Evolutionary conservation across 306 rosid genomes (phyloP).

Genomic region (Glycine soja): DNA sequence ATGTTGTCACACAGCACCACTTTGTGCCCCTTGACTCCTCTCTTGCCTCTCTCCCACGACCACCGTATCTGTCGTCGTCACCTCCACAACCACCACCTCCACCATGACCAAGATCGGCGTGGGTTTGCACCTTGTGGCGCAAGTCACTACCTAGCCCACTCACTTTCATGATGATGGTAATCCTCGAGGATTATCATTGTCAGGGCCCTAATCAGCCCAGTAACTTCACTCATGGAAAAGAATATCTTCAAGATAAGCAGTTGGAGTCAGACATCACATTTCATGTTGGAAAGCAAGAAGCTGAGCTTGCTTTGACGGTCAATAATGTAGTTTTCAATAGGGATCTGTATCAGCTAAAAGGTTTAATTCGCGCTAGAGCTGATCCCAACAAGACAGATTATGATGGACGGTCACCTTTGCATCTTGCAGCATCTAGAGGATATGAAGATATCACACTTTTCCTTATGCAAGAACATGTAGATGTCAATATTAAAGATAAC

Average conservation of each 20-base stretch:
- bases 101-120: no score
- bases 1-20: no score
- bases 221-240: no score
- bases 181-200: no score
- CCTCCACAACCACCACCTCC: no score
- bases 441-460: constrained; percentile 74
- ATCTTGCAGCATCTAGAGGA: constrained; percentile 92
- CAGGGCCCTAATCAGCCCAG: no score
- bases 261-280: constrained; percentile 88
- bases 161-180: no score
- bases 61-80: no score
- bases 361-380: constrained; percentile 89
- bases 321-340: constrained; percentile 82
- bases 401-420: constrained; percentile 99
- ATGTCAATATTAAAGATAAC: constrained; percentile 71
- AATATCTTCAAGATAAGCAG: constrained; percentile 70
- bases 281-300: constrained; percentile 94
- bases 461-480: constrained; percentile 76
- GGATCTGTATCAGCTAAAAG: constrained; percentile 78
- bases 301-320: constrained; percentile 91
- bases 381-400: constrained; percentile 91
- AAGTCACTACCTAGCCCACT: no score
- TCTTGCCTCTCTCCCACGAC: no score
- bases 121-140: no score
- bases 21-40: no score